Conservation (phyloP, 306 rosid genomes). For the Quercus alba region DNA sequence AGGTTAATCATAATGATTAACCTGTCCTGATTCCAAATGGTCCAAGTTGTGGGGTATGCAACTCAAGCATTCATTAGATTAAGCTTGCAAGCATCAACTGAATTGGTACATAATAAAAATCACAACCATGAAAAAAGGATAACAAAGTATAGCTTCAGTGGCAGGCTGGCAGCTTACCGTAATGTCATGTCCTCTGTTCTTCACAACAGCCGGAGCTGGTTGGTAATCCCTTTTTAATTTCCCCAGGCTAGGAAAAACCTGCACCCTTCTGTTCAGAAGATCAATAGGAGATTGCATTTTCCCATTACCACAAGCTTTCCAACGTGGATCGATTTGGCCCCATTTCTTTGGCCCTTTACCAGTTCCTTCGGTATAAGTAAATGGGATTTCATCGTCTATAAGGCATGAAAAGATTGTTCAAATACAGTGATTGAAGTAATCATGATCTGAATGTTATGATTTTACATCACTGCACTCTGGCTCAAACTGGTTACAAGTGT, state of each 20-base stretch:
- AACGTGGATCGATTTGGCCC: slow-evolving; percentile 54
- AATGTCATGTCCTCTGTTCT: slow-evolving; percentile 69
- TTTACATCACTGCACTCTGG: no score
- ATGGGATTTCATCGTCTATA: slow-evolving; percentile 43
- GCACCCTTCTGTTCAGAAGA: slow-evolving; percentile 35
- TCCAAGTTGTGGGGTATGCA: neutral
- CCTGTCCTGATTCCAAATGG: neutral
- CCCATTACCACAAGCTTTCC: slow-evolving; percentile 64
- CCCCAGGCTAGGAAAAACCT: slow-evolving; percentile 40
- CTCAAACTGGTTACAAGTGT: no score
- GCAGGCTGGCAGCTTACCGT: slow-evolving; percentile 33
- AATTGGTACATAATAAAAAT: neutral
- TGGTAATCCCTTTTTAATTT: slow-evolving; percentile 47
- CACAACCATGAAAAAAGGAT: neutral
- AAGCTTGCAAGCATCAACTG: neutral
- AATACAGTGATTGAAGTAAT: no score
- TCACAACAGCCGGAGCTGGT: slow-evolving; percentile 55
- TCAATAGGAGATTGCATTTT: slow-evolving; percentile 82
- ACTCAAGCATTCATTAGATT: neutral
- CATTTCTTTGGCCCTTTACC: slow-evolving; percentile 67
- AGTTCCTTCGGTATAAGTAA: slow-evolving; percentile 40
- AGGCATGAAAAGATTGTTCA: neutral
- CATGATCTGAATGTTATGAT: no score
- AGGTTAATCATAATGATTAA: neutral
- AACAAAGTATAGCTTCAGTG: neutral